Evolutionary conservation across 1,284 basidiomycete species (phyloP), one percentile per base, ranked within the genome.

Genomic region (Leccinum subfulvum): DNA sequence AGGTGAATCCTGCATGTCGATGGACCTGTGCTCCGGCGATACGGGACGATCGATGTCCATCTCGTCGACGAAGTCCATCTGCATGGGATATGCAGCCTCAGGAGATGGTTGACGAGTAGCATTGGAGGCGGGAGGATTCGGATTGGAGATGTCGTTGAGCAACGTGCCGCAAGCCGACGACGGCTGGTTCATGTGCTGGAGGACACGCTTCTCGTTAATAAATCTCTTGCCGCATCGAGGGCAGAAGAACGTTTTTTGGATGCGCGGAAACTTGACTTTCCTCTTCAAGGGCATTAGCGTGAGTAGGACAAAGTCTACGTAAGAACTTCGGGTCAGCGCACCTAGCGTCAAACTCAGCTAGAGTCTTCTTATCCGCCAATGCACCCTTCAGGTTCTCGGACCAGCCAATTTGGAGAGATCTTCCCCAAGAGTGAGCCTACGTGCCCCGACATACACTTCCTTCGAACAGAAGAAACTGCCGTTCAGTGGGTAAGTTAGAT

Each of bases 131-230:
- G 44, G 44, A 47, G 16, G 44, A n/a, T 47, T 18, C 18, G 18
- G 44, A 5, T 5, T 47, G 47, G 18, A 21, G 18, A 49, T 49
- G 18, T 62, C 23, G 5, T 54, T 28, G 21, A 53, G 18, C 18
- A 53, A 10, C 9, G 57, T 33, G 4, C 37, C 8, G 8, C 60
- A 60, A 44, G 28, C 58, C 2, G 28, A 60, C 11, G 9, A 60
- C 5, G 60, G 51, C 26, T 62, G 51, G n/a, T 62, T 62, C 60
- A 62, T 62, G n/a, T 62, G 60, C 30, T 62, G 39, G 21, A 53
- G 58, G 30, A 62, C 13, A n/a, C 10, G 13, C 7, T 18, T 60
- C 10, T 62, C 51, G 16, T 49, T 49, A 44, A 49, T 3, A 23
- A 62, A 62, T 37, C 60, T 54, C 26, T 54, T 62, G 3, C 60